A percentile compares a stretch with the other conserved stretches of the same genome.
Conservation (phyloP, 768 basidiomycete species). For the Collybia mongolica region DNA sequence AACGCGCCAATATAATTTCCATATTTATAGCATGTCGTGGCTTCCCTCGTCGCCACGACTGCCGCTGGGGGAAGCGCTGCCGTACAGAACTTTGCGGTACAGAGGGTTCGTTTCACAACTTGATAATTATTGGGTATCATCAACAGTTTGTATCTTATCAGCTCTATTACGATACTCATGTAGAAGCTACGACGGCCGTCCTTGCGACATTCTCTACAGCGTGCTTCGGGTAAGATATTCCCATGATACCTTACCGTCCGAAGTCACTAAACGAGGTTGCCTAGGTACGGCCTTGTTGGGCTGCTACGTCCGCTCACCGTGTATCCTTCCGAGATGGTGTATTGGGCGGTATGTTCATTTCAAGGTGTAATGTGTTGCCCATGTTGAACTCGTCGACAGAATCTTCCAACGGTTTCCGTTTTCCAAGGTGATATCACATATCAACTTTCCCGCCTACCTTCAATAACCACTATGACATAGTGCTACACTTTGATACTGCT, state of each 20-base stretch:
- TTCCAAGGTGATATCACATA: slow-evolving; percentile 45
- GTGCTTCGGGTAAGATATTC: slow-evolving; percentile 51
- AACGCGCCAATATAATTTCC: neutral
- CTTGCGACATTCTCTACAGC: slow-evolving; percentile 65
- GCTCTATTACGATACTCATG: slow-evolving; percentile 60
- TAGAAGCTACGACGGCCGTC: slow-evolving; percentile 53
- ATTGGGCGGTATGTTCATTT: slow-evolving; percentile 44
- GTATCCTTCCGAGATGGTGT: slow-evolving; percentile 65
- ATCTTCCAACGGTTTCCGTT: slow-evolving; percentile 55
- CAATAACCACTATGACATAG: slow-evolving; percentile 20
- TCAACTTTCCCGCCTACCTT: neutral
- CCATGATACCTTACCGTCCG: neutral
- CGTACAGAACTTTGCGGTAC: slow-evolving; percentile 61
- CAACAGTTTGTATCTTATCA: slow-evolving; percentile 14
- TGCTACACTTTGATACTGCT: slow-evolving; percentile 45
- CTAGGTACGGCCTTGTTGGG: slow-evolving; percentile 59
- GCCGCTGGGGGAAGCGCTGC: slow-evolving; percentile 52
- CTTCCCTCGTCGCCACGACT: slow-evolving; percentile 56
- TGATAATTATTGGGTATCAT: neutral
- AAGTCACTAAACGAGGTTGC: neutral
- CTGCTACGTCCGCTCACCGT: slow-evolving; percentile 57
- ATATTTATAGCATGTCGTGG: slow-evolving; percentile 49
- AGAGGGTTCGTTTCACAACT: slow-evolving; percentile 36
- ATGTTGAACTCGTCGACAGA: slow-evolving; percentile 25
- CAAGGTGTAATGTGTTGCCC: neutral